Percentiles rank a stretch among this genome's conserved stretches.
phyloP scores from a whole-genome alignment of 1,284 basidiomycete genomes.

The Malassezia pachydermatis region DNA sequence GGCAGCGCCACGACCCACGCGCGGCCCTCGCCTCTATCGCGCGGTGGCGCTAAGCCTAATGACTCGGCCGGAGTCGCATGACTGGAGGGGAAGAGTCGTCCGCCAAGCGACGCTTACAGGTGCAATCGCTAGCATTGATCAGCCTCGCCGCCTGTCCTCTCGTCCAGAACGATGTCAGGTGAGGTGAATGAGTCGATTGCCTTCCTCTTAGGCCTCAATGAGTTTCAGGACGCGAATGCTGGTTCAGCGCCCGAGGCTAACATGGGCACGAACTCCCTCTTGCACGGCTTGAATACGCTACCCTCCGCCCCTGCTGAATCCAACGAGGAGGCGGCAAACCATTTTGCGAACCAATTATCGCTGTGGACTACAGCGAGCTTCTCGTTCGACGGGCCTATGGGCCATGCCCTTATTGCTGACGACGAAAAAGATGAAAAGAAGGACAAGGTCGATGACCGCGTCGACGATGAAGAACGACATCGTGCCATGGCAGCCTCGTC shows the following conservation, averaged over 20 bases:
- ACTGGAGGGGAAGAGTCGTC: too few relatives aligned
- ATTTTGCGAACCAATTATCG: conserved; percentile 44
- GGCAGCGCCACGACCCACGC: too few relatives aligned
- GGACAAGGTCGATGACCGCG: conserved; percentile 25
- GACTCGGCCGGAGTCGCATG: too few relatives aligned
- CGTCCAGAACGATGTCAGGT: too few relatives aligned
- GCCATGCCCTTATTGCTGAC: conserved; percentile 43
- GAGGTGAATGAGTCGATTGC: conserved; percentile 35
- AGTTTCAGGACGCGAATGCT: conserved; percentile 20
- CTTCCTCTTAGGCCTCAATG: conserved; percentile 39
- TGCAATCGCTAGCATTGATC: too few relatives aligned
- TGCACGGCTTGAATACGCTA: conserved; percentile 7
- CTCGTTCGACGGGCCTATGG: conserved; percentile 46
- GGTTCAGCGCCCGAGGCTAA: too few relatives aligned
- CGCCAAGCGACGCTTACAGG: too few relatives aligned
- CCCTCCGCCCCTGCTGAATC: neutral
- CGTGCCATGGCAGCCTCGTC: conserved; percentile 12
- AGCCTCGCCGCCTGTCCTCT: too few relatives aligned
- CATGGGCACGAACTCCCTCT: neutral
- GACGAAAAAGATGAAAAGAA: conserved; percentile 41
- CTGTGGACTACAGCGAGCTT: conserved; percentile 48
- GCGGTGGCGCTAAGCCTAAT: too few relatives aligned
- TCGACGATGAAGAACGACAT: conserved; percentile 28
- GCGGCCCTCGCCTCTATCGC: too few relatives aligned
- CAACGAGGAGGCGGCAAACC: conserved; percentile 10